phyloP scores from a whole-genome alignment of 2,329 filamentous ascomycete genomes.

The Sclerotinia glacialis region DNA sequence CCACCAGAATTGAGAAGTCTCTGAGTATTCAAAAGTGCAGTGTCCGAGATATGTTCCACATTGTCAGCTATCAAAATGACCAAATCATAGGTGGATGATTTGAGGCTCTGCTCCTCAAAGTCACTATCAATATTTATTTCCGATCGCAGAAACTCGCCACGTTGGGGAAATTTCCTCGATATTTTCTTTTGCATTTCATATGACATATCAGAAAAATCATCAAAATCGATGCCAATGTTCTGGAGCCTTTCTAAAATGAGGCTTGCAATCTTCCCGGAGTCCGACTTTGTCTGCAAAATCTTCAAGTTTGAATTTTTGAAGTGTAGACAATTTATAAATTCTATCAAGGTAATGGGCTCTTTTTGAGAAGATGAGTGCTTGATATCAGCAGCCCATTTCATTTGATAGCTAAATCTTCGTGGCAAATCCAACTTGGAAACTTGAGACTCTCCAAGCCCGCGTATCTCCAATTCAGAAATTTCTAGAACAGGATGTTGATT shows the following conservation, averaged over 20 bases:
- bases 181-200: neutral
- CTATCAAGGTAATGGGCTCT: neutral
- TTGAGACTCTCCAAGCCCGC: neutral
- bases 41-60: neutral
- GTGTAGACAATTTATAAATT: neutral
- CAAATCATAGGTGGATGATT: neutral
- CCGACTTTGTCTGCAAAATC: neutral
- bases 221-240: neutral
- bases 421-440: neutral
- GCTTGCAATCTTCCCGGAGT: neutral
- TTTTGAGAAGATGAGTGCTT: neutral
- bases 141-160: neutral
- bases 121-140: neutral
- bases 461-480: neutral
- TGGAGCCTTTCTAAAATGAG: neutral
- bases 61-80: neutral
- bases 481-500: neutral
- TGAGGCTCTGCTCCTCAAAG: neutral
- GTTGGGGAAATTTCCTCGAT: neutral
- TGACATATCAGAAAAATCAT: neutral
- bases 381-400: conserved; percentile 21
- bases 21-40: neutral
- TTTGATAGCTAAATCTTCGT: conserved; percentile 17
- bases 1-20: neutral
- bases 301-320: neutral